These are phyloP conservation scores for Neoarthrinium moseri DNA, from an alignment of 2,329 filamentous ascomycete genomes.

Conservation along the genomic window DNA sequence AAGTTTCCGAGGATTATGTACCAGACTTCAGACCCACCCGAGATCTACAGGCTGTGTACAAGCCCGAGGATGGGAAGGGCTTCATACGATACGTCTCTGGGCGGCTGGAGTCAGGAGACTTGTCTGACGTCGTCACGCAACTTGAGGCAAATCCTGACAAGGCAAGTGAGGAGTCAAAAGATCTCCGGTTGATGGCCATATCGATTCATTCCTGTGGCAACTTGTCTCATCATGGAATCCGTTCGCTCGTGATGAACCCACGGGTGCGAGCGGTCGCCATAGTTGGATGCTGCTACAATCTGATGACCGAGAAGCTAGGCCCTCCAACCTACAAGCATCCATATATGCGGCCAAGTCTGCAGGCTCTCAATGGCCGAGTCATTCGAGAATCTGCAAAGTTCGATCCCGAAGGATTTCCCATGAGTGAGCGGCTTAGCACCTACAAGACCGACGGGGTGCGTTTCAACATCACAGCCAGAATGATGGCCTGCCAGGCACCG, in stretches of 20 bases:
- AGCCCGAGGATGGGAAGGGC: slow-evolving; percentile 60
- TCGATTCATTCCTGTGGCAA: slow-evolving; percentile 98
- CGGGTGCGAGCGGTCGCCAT: slow-evolving; percentile 88
- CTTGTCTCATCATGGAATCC: slow-evolving; percentile 90
- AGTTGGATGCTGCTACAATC: slow-evolving; percentile 97
- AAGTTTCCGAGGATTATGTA: slow-evolving; percentile 26
- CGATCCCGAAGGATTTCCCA: slow-evolving; percentile 91
- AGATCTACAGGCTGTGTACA: slow-evolving; percentile 51
- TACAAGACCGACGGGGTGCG: slow-evolving; percentile 65
- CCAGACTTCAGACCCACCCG: slow-evolving; percentile 51
- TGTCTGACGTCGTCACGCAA: slow-evolving; percentile 39
- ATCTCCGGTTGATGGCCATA: slow-evolving; percentile 73
- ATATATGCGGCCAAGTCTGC: slow-evolving; percentile 66
- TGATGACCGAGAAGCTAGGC: slow-evolving; percentile 85
- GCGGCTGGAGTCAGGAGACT: slow-evolving; percentile 69
- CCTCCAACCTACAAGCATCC: slow-evolving; percentile 85
- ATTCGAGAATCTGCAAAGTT: slow-evolving; percentile 66
- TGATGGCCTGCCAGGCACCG: slow-evolving; percentile 97
- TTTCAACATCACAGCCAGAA: slow-evolving; percentile 92
- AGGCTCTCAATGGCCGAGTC: slow-evolving; percentile 68
- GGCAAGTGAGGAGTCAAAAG: slow-evolving; percentile 26
- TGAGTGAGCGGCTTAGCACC: slow-evolving; percentile 70
- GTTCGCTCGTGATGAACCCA: slow-evolving; percentile 80
- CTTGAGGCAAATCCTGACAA: slow-evolving; percentile 26
- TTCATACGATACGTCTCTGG: slow-evolving; percentile 78